phyloP scores from a whole-genome alignment of 345 rosid genomes.

The Brassica napus region DNA sequence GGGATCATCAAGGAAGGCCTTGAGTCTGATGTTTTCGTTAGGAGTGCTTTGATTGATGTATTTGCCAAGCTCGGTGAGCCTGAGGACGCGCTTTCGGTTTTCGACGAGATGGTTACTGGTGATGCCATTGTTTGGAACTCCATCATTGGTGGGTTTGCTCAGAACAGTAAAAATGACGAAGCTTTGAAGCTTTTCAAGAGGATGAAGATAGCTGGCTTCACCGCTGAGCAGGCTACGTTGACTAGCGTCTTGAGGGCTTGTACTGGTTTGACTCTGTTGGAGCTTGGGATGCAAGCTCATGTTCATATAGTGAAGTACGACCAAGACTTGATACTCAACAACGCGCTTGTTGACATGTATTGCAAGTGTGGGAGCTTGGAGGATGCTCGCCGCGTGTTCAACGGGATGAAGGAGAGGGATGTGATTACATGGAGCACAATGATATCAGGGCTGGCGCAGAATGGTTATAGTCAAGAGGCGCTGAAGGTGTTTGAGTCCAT shows the following conservation, averaged over 20 bases:
- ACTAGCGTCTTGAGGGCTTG: constrained; percentile 72
- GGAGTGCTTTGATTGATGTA: constrained; percentile 69
- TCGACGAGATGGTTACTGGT: constrained; percentile 55
- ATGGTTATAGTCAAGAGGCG: constrained; percentile 70
- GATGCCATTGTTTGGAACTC: constrained; percentile 84
- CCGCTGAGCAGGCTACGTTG: constrained; percentile 54
- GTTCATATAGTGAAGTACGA: constrained; percentile 64
- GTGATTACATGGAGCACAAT: constrained; percentile 83
- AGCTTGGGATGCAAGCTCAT: constrained; percentile 71
- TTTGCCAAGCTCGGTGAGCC: constrained; percentile 61
- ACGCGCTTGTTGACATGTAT: constrained; percentile 75
- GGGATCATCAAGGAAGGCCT: constrained; percentile 56
- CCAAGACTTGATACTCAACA: constrained; percentile 63
- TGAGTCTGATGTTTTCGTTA: constrained; percentile 66
- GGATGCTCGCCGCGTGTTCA: constrained; percentile 54
- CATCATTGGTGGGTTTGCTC: constrained; percentile 71
- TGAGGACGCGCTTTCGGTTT: constrained; percentile 46
- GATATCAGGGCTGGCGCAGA: constrained; percentile 74
- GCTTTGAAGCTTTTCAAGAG: constrained; percentile 63
- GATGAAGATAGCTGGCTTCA: constrained; percentile 62
- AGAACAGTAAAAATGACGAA: constrained; percentile 53
- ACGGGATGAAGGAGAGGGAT: constrained; percentile 54
- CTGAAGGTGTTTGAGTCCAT: constrained; percentile 52
- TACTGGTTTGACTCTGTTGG: constrained; percentile 58
- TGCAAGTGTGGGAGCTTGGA: constrained; percentile 72